Base-by-base conservation (phyloP, 805 yeast species). In the Candida nanaspora region DNA sequence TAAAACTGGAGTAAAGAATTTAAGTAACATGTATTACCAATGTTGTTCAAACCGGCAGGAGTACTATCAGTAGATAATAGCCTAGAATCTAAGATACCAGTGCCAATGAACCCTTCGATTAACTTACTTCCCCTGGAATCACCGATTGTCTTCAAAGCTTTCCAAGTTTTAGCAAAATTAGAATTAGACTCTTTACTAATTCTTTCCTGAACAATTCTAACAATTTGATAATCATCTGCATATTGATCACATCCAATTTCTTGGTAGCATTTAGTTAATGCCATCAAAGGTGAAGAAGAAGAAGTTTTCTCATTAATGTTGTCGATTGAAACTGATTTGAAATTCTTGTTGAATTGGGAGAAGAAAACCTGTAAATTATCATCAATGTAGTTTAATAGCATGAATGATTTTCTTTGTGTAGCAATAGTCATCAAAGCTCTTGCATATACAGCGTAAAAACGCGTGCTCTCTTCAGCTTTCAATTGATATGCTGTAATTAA, bases 11-110 rank as follows among this genome's bases (percentile, higher is more conserved):
- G 64, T 37, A 93, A 67, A 0, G 98, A 91, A 57, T 93, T 91
- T 59, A 93, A 68, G 51, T 89, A 89, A 61, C 98, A 93, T 0
- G 98, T 91, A 57, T 93, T 93, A 20, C 98, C 98, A 46, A 88
- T 89, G 56, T 93, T 93, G 60, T 83, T 86, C 54, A 93, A 69
- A 0, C 98, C 98, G 3, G 87, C 86, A 0, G 98, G 98, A 76
- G 91, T 80, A 38, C 76, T 72, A 14, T 74, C 80, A 0, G 78
- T 74, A 0, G 88, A 80, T 16, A 84, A 59, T 2, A 72, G 59
- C 9, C 71, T 62, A 4, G 78, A 72, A 55, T 82, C 86, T 29
- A 82, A 64, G 18, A 71, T 61, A 0, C 95, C 95, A 0, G 78
- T 69, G 31, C 65, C 66, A 26, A 87, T 61, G 50, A 70, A 87